Base-by-base conservation (phyloP, 106 monocot species). In the Dactylorhiza incarnata region DNA sequence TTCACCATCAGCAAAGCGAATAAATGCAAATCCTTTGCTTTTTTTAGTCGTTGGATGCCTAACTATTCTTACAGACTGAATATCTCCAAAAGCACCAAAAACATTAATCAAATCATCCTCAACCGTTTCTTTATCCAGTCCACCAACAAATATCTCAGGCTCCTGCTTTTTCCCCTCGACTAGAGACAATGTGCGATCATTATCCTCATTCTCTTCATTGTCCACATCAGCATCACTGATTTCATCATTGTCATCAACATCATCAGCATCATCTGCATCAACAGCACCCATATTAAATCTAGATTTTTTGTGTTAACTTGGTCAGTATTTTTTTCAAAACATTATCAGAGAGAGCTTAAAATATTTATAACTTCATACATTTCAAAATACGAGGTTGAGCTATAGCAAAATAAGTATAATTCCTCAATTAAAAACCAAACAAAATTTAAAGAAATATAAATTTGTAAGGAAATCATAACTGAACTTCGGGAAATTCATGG, bases 21-120 rank as follows among this genome's bases (percentile, higher is more conserved):
- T 49, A 78, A 93, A 93, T 46, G 82, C 93, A 87, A 82, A 86
- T 2, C 90, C 90, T 74, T 86, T 90, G 75, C 84, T 90, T 72
- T 81, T 93, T 59, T 87, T 63, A 52, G 87, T 83, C 68, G 48
- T 14, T 22, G 73, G 78, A 82, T 82, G 69, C 73, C 71, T 85
- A 49, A 84, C 80, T 71, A 93, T 78, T 51, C 85, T 90, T 74
- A 80, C 82, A 78, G 84, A 85, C 67, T 84, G 54, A 45, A 93
- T 68, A 73, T 87, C 87, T 43, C 93, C 93, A 87, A 82, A 84
- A 9, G 53, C 59, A 74, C 81, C 73, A 75, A 93, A 90, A 51
- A 86, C 82, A 49, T 86, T 74, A 16, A 61, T 71, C 73, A 92
- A 77, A 75, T 92, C 92, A 53, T 85, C 85, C 63, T 92, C 92